A percentile compares a stretch with the other conserved stretches of the same genome.
Evolutionary conservation across 176 grass and related monocot genomes (phyloP).

Genomic region (Zizania latifolia): DNA sequence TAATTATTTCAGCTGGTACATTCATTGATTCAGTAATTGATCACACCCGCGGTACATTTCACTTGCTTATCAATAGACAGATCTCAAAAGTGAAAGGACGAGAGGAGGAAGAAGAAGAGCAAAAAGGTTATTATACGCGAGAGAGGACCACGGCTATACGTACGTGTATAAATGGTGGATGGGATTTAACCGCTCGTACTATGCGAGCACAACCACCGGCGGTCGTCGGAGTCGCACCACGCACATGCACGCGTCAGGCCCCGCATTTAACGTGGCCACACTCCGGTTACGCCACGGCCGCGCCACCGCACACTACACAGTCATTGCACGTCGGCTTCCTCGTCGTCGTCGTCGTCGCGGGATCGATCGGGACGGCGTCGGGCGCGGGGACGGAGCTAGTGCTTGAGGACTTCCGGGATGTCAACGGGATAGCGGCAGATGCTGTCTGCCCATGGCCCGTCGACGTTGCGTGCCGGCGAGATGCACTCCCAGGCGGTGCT

Average conservation of each 20-base stretch:
- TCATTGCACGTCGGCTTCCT: not conserved
- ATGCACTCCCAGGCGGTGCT: conserved; percentile 82
- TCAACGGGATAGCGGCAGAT: conserved; percentile 66
- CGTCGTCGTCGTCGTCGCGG: not conserved
- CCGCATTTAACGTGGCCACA: conserved; percentile 20
- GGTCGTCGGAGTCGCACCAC: conserved; percentile 15
- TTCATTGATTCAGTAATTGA: not conserved
- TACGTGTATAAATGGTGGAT: conserved; percentile 16
- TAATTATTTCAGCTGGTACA: not conserved
- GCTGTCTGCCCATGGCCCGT: conserved; percentile 44
- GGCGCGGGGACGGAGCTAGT: not conserved
- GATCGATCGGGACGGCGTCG: not conserved
- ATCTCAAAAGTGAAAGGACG: not conserved
- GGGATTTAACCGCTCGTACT: conserved; percentile 30
- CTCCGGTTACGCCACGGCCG: not conserved
- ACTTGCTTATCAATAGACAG: conserved; percentile 4
- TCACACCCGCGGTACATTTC: not conserved
- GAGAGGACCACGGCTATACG: conserved; percentile 10
- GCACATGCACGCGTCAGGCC: conserved; percentile 28
- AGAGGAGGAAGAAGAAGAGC: not conserved
- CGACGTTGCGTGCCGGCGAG: conserved; percentile 21
- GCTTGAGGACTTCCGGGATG: conserved; percentile 70
- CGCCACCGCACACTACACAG: not conserved
- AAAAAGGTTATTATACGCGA: not conserved
- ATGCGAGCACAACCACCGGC: conserved; percentile 34